Evolutionary conservation across 192 early-diverging fungal genomes (phyloP).

Genomic region (Entophlyctis luteolus): DNA sequence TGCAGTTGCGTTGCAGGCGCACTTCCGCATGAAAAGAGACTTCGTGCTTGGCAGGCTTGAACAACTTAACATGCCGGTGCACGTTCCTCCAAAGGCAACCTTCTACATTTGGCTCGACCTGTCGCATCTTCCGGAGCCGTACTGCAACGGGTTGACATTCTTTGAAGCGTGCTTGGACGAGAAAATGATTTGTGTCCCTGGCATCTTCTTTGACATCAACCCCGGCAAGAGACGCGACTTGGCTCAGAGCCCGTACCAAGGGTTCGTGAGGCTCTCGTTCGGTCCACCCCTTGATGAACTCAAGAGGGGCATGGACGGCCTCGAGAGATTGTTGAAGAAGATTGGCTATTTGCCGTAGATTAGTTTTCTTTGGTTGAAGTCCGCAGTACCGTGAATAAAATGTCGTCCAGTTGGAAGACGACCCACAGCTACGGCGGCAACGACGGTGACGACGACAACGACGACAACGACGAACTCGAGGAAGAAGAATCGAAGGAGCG

Average conservation of each 20-base stretch:
- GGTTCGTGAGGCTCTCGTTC: slow-evolving; percentile 53
- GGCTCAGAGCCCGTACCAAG: slow-evolving; percentile 51
- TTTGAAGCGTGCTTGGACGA: slow-evolving; percentile 55
- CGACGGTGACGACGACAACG: neutral
- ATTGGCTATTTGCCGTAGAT: slow-evolving; percentile 12
- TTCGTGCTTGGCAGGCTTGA: slow-evolving; percentile 41
- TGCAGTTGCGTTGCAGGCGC: slow-evolving; percentile 41
- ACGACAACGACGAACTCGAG: neutral
- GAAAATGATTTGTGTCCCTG: slow-evolving; percentile 49
- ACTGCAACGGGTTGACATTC: slow-evolving; percentile 50
- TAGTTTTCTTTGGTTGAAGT: no score
- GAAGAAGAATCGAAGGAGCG: slow-evolving; percentile 13
- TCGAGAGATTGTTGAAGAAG: slow-evolving; percentile 35
- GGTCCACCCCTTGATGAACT: slow-evolving; percentile 53
- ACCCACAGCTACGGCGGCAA: neutral
- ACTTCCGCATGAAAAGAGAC: slow-evolving; percentile 48
- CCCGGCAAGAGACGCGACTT: slow-evolving; percentile 52
- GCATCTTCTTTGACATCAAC: slow-evolving; percentile 60
- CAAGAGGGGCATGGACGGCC: slow-evolving; percentile 43
- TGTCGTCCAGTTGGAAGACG: neutral
- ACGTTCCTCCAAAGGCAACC: slow-evolving; percentile 44
- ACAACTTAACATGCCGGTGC: slow-evolving; percentile 39
- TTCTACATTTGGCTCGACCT: slow-evolving; percentile 59
- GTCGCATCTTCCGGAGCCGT: slow-evolving; percentile 40
- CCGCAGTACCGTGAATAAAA: no score